phyloP scores from a whole-genome alignment of 2,329 filamentous ascomycete genomes.

The Stromatinia cepivora region DNA sequence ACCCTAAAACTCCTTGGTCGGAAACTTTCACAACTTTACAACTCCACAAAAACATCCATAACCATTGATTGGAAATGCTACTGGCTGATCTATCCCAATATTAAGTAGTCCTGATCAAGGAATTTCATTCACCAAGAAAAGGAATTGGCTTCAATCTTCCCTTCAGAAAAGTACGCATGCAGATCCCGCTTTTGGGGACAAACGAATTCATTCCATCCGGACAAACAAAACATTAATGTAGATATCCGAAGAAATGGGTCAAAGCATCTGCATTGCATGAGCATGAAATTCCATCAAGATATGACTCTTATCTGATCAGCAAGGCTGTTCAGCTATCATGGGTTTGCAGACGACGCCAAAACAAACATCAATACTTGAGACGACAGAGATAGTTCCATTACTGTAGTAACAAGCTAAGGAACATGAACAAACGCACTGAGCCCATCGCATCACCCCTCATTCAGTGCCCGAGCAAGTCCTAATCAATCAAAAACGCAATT shows the following conservation, averaged over 20 bases:
- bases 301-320: background rate
- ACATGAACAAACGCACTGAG: background rate
- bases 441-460: background rate
- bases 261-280: background rate
- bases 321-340: slow-evolving; percentile 10
- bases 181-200: background rate
- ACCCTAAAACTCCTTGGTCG: background rate
- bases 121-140: background rate
- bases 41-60: background rate
- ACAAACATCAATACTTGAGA: background rate
- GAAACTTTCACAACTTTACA: background rate
- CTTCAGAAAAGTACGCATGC: background rate
- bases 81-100: too few relatives aligned
- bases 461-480: background rate
- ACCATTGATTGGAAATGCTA: background rate
- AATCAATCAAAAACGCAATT: background rate
- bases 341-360: background rate
- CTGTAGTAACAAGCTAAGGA: background rate
- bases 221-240: background rate
- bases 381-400: background rate
- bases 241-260: background rate
- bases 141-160: background rate
- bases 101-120: background rate
- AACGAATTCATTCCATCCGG: background rate
- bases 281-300: background rate